These are phyloP conservation scores for Gamarada debralockiae DNA, from an alignment of 495 filamentous ascomycete species.

Conservation along the genomic window DNA sequence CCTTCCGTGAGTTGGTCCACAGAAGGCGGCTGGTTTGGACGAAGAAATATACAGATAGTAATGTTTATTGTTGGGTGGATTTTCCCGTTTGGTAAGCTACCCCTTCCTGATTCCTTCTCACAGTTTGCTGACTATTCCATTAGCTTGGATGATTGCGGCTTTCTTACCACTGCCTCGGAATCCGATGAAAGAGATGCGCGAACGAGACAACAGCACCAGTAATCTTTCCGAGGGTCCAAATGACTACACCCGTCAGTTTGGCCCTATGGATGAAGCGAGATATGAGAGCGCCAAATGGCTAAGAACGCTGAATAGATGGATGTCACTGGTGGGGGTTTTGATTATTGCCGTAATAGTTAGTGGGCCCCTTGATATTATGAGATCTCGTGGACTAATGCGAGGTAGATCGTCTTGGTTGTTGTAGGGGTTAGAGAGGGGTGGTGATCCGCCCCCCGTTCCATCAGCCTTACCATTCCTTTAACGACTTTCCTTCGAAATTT, in stretches of 20 bases:
- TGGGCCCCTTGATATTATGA: slow-evolving; percentile 12
- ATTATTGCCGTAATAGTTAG: slow-evolving; percentile 74
- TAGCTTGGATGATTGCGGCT: slow-evolving; percentile 81
- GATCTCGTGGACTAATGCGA: neutral
- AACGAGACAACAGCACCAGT: slow-evolving; percentile 29
- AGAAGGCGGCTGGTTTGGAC: slow-evolving; percentile 55
- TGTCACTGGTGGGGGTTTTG: slow-evolving; percentile 74
- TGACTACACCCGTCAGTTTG: slow-evolving; percentile 21
- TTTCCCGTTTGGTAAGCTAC: slow-evolving; percentile 67
- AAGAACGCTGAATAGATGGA: slow-evolving; percentile 83
- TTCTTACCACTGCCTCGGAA: slow-evolving; percentile 72
- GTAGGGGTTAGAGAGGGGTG: slow-evolving; percentile 29
- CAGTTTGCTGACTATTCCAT: slow-evolving; percentile 20
- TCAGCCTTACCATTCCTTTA: too few species aligned
- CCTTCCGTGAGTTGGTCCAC: slow-evolving; percentile 64
- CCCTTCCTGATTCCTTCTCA: neutral
- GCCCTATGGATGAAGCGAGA: slow-evolving; percentile 51
- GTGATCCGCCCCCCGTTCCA: slow-evolving; percentile 20
- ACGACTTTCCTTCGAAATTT: too few species aligned
- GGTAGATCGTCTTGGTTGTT: slow-evolving; percentile 17
- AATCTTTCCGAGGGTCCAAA: slow-evolving; percentile 16
- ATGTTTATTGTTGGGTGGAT: slow-evolving; percentile 88
- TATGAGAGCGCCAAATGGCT: slow-evolving; percentile 90
- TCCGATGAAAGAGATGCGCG: slow-evolving; percentile 40
- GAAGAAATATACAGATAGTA: slow-evolving; percentile 76